phyloP scores from a whole-genome alignment of 2,329 filamentous ascomycete genomes.

The Scedosporium dehoogii region DNA sequence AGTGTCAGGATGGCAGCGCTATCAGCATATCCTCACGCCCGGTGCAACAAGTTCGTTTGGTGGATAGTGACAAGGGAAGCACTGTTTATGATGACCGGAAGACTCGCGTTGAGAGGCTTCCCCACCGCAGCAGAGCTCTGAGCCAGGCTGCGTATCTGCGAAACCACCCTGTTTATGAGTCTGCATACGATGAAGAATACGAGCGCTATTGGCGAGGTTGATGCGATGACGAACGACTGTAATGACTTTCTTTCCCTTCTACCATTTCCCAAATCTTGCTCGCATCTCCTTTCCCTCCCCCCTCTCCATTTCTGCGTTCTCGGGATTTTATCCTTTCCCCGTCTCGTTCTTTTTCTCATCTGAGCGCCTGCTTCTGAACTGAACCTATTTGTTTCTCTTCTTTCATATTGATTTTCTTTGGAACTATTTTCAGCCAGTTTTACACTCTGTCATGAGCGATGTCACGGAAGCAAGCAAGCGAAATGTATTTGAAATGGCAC shows the following conservation, averaged over 20 bases:
- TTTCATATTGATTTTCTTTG: constrained; percentile 16
- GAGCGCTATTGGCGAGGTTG: constrained; percentile 3
- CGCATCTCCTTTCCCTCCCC: constrained; percentile 14
- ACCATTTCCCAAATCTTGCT: constrained; percentile 11
- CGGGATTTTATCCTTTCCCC: not conserved
- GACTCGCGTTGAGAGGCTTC: constrained; percentile 32
- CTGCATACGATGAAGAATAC: constrained; percentile 8
- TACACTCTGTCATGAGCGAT: constrained; percentile 2
- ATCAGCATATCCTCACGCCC: constrained; percentile 40
- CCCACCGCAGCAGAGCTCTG: constrained; percentile 33
- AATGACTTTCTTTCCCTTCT: constrained; percentile 8
- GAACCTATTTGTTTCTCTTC: constrained; percentile 12
- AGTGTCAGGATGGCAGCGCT: constrained; percentile 48
- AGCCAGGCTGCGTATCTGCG: constrained; percentile 38
- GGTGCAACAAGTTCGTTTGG: constrained; percentile 19
- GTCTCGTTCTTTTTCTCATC: not conserved
- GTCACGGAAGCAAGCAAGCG: not conserved
- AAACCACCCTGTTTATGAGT: constrained; percentile 12
- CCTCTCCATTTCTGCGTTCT: constrained; percentile 3
- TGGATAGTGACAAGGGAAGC: constrained; percentile 41
- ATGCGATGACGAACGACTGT: constrained; percentile 4
- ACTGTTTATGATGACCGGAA: constrained; percentile 39
- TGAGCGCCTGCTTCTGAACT: not conserved
- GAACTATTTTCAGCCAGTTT: constrained; percentile 12
- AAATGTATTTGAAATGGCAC: not conserved